Evolutionary conservation across 495 filamentous ascomycete species (phyloP).

Genomic region (Penicillium samsonianum): DNA sequence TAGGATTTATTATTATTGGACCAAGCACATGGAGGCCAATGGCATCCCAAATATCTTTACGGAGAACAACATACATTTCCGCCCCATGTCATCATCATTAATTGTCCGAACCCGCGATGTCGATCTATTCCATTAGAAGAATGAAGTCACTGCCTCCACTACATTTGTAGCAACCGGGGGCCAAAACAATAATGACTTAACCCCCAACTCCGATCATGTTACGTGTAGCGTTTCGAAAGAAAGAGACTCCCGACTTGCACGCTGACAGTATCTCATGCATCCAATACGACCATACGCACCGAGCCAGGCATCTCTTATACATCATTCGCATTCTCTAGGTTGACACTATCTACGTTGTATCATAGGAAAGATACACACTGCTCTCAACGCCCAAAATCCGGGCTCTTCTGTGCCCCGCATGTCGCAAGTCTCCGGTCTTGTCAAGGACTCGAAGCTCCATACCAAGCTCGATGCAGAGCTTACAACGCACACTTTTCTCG

Average conservation of each 20-base stretch:
- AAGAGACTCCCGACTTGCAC: neutral
- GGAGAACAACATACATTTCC: neutral
- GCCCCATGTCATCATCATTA: conserved; percentile 7
- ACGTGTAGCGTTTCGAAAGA: neutral
- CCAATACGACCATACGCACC: neutral
- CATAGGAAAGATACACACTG: neutral
- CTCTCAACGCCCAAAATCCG: neutral
- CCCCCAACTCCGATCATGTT: neutral
- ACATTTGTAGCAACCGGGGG: neutral
- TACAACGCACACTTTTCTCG: conserved; percentile 23
- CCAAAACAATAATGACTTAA: conserved; percentile 10
- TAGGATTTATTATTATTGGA: neutral
- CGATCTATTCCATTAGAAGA: conserved; percentile 20
- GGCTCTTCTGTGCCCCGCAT: conserved; percentile 10
- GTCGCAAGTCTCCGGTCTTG: conserved; percentile 23
- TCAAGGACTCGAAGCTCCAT: conserved; percentile 20
- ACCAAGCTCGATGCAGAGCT: conserved; percentile 17
- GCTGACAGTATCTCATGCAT: neutral
- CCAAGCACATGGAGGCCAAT: neutral
- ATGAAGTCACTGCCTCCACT: neutral
- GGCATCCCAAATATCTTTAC: neutral
- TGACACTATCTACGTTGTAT: neutral
- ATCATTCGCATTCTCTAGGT: neutral
- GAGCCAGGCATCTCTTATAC: neutral
- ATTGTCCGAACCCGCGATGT: neutral